phyloP scores from a whole-genome alignment of 2,329 filamentous ascomycete species.

The Lojkania enalia region DNA sequence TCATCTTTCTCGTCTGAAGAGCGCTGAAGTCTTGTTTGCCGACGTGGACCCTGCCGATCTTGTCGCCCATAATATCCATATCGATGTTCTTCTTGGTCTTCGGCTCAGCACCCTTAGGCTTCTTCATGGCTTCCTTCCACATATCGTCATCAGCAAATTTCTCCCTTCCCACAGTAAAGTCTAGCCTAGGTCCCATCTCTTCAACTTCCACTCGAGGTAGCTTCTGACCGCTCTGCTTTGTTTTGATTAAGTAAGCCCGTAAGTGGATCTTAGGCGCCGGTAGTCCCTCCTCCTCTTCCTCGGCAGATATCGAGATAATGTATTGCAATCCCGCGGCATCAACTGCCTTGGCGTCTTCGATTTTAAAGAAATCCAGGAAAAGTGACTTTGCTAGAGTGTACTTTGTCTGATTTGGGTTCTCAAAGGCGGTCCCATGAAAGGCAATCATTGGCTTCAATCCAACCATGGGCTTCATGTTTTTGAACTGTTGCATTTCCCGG shows the following conservation, averaged over 20 bases:
- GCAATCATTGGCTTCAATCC: constrained; percentile 86
- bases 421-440: constrained; percentile 88
- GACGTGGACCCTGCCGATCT: constrained; percentile 89
- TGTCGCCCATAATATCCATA: constrained; percentile 91
- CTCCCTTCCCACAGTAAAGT: constrained; percentile 82
- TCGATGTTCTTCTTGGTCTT: constrained; percentile 94
- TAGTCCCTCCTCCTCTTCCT: constrained; percentile 54
- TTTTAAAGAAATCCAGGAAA: constrained; percentile 88
- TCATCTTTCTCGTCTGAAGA: constrained; percentile 98
- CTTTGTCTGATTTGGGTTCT: constrained; percentile 75
- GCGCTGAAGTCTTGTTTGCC: constrained; percentile 85
- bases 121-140: constrained; percentile 89
- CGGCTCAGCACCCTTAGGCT: constrained; percentile 73
- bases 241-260: constrained; percentile 82
- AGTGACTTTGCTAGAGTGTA: constrained; percentile 87
- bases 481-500: constrained; percentile 73
- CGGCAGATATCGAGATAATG: constrained; percentile 78
- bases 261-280: constrained; percentile 60
- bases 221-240: constrained; percentile 82
- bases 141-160: constrained; percentile 76
- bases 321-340: constrained; percentile 96
- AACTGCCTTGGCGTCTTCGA: constrained; percentile 76
- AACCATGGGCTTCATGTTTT: constrained; percentile 64
- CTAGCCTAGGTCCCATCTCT: constrained; percentile 92
- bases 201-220: constrained; percentile 90